Evolutionary conservation across 805 yeast species (phyloP), one percentile per base, ranked within the genome.

Genomic region (Monosporozyma unispora): DNA sequence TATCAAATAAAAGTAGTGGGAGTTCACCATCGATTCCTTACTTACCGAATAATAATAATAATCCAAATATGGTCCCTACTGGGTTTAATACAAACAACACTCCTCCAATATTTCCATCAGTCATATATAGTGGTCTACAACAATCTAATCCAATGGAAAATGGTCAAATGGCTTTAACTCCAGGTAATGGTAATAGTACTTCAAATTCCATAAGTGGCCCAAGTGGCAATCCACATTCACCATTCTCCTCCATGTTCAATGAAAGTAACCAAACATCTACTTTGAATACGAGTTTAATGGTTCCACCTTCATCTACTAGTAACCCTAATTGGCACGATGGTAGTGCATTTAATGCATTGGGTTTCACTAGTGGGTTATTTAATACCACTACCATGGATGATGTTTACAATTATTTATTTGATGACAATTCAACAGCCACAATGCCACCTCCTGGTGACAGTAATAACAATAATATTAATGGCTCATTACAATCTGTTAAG

Each of bases 361-460:
- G 57, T 5, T 46, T 49, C 18, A 50, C 57, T 2, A 52, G 53
- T n/a, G 55, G 57, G 10, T 51, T 57, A 47, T 62, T 61, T 40
- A 60, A 60, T 43, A 62, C 67, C 1, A 62, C 67, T 3, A 62
- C 67, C 3, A 61, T 62, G 63, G 65, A 62, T 49, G 65, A 62
- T 46, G 61, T 62, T 12, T 59, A 60, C 45, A 62, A 59, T 38
- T 61, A 59, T 35, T 50, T 61, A 41, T 62, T 62, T 40, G 63
- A 62, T 42, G 61, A 58, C 29, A 46, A 54, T 28, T 21, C 43
- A 11, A 28, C 37, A 7, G 22, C 38, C 5, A 29, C 35, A 8
- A 31, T 43, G 6, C 37, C 37, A 18, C 45, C 45, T 27, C 27
- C 27, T n/a, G 16, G 22, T 21, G 19, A 8, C 19, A 27, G 10